Percentiles rank a stretch among this genome's conserved stretches.
Conservation (phyloP, 805 yeast genomes). For the Pichia kluyveri region DNA sequence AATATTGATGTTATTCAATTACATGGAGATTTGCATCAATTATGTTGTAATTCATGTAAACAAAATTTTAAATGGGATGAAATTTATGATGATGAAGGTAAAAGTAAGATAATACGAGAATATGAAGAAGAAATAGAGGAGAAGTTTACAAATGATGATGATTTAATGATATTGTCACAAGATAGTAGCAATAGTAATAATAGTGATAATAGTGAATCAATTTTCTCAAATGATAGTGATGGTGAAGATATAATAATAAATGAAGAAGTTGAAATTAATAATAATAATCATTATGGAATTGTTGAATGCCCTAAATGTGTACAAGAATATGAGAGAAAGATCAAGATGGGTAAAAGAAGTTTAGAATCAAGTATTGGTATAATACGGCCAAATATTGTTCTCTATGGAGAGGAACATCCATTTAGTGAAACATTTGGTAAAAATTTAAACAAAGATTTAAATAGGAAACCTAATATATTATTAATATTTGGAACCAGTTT, state of each 20-base stretch:
- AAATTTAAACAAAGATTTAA: slow-evolving; percentile 59
- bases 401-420: slow-evolving; percentile 94
- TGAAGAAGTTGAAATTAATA: slow-evolving; percentile 29
- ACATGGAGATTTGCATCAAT: slow-evolving; percentile 77
- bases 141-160: not conserved
- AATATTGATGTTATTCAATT: slow-evolving; percentile 73
- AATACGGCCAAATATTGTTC: slow-evolving; percentile 80
- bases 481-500: slow-evolving; percentile 91
- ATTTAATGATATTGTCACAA: slow-evolving; percentile 4
- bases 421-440: slow-evolving; percentile 69
- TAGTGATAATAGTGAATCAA: not conserved
- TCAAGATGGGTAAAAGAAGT: slow-evolving; percentile 61
- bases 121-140: not conserved
- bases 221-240: not conserved
- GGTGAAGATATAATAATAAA: not conserved
- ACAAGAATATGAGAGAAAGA: slow-evolving; percentile 44
- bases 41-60: slow-evolving; percentile 71
- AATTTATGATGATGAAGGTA: slow-evolving; percentile 28
- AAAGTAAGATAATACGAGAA: not conserved
- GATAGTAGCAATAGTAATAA: slow-evolving; percentile 26
- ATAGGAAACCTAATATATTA: slow-evolving; percentile 62
- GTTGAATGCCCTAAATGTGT: slow-evolving; percentile 75
- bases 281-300: slow-evolving; percentile 32
- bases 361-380: slow-evolving; percentile 67
- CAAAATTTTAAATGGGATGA: slow-evolving; percentile 50